Conservation (phyloP, 75 land plant genomes). For the Pinus tabuliformis region DNA sequence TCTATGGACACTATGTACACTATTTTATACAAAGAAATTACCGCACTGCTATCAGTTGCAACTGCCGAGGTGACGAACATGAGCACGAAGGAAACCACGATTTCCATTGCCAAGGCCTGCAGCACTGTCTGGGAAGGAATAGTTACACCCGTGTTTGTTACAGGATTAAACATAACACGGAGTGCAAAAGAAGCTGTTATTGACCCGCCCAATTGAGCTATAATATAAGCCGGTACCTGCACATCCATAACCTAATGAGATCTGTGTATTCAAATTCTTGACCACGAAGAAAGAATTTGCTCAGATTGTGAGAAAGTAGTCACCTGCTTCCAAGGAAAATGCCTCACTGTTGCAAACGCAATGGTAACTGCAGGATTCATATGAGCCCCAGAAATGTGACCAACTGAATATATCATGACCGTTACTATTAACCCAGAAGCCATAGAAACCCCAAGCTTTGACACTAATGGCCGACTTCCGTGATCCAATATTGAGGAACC, state of each 20-base stretch:
- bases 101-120: conserved; percentile 70
- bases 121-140: conserved; percentile 51
- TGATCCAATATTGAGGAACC: conserved; percentile 54
- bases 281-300: too few relatives aligned
- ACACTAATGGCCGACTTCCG: conserved; percentile 26
- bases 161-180: conserved; percentile 37
- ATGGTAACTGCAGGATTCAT: conserved; percentile 81
- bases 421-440: conserved; percentile 62
- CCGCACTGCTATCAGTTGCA: conserved; percentile 83
- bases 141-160: conserved; percentile 54
- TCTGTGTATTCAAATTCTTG: too few relatives aligned
- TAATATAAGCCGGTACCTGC: conserved; percentile 77
- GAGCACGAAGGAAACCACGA: conserved; percentile 66
- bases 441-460: conserved; percentile 49
- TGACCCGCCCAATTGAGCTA: conserved; percentile 63
- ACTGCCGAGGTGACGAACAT: conserved; percentile 86
- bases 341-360: conserved; percentile 62
- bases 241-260: background rate
- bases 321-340: conserved; percentile 64
- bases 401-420: conserved; percentile 64
- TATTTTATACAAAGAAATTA: conserved; percentile 13
- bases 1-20: too few relatives aligned
- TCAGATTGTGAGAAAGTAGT: too few relatives aligned
- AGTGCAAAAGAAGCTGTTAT: conserved; percentile 48
- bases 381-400: conserved; percentile 94